Conservation (phyloP, 495 filamentous ascomycete genomes). For the Aspergillus hancockii region DNA sequence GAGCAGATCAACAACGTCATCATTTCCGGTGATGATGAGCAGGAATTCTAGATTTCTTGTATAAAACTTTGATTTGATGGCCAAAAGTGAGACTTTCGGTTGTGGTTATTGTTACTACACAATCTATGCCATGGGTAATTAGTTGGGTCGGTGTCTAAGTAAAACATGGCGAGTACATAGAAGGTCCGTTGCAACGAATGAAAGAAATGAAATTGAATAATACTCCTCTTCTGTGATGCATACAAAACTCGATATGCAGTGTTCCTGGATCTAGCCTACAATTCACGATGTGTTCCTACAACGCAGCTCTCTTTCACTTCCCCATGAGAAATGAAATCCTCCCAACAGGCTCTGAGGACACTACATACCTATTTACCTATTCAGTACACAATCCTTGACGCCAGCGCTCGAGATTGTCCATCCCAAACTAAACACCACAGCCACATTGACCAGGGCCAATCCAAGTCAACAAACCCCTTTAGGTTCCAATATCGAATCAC, state of each 20-base stretch:
- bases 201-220: constrained; percentile 16
- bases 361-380: no score
- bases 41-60: constrained; percentile 74
- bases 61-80: constrained; percentile 22
- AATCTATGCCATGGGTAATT: constrained; percentile 11
- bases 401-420: background rate
- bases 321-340: background rate
- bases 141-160: constrained; percentile 5
- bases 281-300: background rate
- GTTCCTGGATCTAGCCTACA: background rate
- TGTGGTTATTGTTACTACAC: constrained; percentile 6
- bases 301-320: background rate
- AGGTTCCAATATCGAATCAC: background rate
- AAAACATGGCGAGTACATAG: constrained; percentile 13
- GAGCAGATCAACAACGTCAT: constrained; percentile 86
- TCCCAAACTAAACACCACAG: background rate
- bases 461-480: background rate
- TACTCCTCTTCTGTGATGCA: background rate
- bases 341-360: background rate
- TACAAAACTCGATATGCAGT: background rate
- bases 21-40: constrained; percentile 85
- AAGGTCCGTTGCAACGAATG: constrained; percentile 13
- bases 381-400: no score
- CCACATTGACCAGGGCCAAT: background rate
- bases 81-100: constrained; percentile 21